A percentile compares a stretch with the other conserved stretches of the same genome.
These are phyloP conservation scores for Chlamydomonas sp. DNA, from an alignment of 139 green algal species.

Conservation along the genomic window DNA sequence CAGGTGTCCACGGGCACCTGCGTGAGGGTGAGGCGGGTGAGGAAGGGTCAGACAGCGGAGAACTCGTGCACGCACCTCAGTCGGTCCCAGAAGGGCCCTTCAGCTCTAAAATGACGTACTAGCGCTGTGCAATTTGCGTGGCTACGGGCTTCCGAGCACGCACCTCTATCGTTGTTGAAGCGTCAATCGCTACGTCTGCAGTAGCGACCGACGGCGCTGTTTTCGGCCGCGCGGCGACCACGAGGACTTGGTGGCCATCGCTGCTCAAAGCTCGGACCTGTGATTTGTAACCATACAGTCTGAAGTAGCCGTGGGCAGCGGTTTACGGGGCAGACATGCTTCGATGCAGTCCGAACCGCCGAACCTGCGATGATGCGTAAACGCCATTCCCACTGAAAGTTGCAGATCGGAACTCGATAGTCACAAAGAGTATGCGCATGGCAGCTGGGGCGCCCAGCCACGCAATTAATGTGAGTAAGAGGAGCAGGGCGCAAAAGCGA, in stretches of 20 bases:
- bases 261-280: conserved; percentile 55
- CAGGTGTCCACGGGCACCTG: conserved; percentile 70
- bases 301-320: background rate
- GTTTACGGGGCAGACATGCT: background rate
- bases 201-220: background rate
- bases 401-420: conserved; percentile 71
- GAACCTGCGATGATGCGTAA: conserved; percentile 70
- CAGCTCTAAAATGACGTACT: background rate
- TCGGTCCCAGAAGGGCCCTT: background rate
- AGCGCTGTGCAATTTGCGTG: background rate
- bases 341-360: conserved; percentile 41
- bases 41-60: background rate
- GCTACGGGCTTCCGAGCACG: background rate
- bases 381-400: conserved; percentile 77
- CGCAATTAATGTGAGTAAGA: too few relatives aligned
- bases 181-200: conserved; percentile 17
- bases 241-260: conserved; percentile 59
- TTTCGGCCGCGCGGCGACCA: conserved; percentile 55
- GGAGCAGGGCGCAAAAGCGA: too few relatives aligned
- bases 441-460: background rate
- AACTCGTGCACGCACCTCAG: background rate
- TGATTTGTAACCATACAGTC: background rate
- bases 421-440: conserved; percentile 69
- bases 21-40: background rate
- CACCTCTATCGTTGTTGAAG: conserved; percentile 38